Evolutionary conservation across 2,329 filamentous ascomycete species (phyloP).

Genomic region (Verticillium nonalfalfae): DNA sequence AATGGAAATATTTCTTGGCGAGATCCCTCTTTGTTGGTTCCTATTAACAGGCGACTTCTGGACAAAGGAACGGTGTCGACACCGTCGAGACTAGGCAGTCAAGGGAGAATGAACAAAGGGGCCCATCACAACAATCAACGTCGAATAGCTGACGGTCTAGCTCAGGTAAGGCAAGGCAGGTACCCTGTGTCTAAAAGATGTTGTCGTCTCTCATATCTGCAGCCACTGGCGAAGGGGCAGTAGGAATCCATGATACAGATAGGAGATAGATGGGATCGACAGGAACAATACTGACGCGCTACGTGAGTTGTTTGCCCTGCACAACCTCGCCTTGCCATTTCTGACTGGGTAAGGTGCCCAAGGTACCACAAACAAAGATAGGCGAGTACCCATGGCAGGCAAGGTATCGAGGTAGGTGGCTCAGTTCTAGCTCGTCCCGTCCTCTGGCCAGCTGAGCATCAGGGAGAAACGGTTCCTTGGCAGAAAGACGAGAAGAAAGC

Average conservation of each 20-base stretch:
- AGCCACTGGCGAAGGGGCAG: neutral
- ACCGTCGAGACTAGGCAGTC: too few relatives aligned
- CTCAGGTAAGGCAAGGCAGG: too few relatives aligned
- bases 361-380: too few relatives aligned
- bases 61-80: neutral
- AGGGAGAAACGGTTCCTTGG: neutral
- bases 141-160: too few relatives aligned
- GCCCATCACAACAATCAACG: too few relatives aligned
- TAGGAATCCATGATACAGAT: neutral
- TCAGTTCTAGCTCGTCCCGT: neutral
- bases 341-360: neutral
- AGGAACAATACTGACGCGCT: neutral
- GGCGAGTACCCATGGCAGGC: too few relatives aligned
- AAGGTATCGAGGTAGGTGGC: too few relatives aligned
- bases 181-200: too few relatives aligned
- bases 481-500: neutral
- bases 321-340: neutral
- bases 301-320: neutral
- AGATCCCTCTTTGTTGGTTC: neutral
- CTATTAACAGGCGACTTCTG: neutral
- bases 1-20: neutral
- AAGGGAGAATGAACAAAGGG: too few relatives aligned
- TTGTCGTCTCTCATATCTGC: neutral
- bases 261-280: neutral
- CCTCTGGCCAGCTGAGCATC: neutral